Evolutionary conservation across 495 filamentous ascomycete genomes (phyloP), one percentile per base, ranked within the genome.

Genomic region (Neurospora sp.): DNA sequence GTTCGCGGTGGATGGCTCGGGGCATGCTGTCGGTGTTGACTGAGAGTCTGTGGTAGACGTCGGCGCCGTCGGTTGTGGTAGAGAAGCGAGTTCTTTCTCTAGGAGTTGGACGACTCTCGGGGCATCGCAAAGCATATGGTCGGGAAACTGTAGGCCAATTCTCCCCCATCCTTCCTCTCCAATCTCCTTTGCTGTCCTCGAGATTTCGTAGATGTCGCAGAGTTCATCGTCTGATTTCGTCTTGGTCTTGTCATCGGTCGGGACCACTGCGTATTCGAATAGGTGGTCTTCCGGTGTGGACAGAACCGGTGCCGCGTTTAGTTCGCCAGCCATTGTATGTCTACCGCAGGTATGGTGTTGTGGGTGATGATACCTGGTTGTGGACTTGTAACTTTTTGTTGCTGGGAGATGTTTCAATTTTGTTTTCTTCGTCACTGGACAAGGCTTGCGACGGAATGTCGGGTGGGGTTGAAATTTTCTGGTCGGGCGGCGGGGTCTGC

Each of bases 71-170:
- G 27, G 16, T 39, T 35, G n/a, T n/a, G 38, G 72, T 1, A 77
- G 66, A 66, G 74, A 39, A 12, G 66, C 74, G 11, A 97, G 80
- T n/a, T 90, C 91, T 23, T 83, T 78, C 39, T 83, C 85, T 70
- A 99, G 84, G 12, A 88, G 81, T 62, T 90, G 89, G 75, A 92
- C 94, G 2, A 98, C 93, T 73, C 91, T 85, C 12, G 93, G 92
- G 11, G 92, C 93, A 87, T 98, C 94, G 0, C 87, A 84, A 38
- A 99, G 84, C 91, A 98, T 94, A 14, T 89, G 86, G 84, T 99
- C 96, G 12, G 96, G 96, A 78, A 99, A 98, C 77, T 99, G 96
- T 2, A 99, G 85, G 10, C 93, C 96, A 69, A 98, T 89, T 49
- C 92, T 88, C 72, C 83, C 88, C 85, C 93, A 97, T 79, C 85